Evolutionary conservation across 2,329 filamentous ascomycete species (phyloP).

Genomic region (Aspergillus caelatus): DNA sequence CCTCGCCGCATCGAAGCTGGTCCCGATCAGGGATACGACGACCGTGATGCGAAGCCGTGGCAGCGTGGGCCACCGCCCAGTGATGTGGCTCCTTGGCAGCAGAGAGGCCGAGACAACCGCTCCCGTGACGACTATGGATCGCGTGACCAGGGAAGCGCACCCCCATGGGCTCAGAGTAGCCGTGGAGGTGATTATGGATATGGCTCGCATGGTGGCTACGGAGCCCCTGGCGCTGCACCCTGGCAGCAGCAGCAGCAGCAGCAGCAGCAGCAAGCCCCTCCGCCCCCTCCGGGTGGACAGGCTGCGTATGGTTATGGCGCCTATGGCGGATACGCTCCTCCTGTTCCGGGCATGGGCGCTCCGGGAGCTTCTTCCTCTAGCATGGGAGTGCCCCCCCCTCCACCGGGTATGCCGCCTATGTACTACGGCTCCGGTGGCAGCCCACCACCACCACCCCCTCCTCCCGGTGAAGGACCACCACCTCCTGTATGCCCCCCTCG

Average conservation of each 20-base stretch:
- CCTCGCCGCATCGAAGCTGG: constrained; percentile 86
- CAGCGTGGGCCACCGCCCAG: constrained; percentile 76
- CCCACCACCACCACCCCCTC: constrained; percentile 40
- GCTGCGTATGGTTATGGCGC: constrained; percentile 60
- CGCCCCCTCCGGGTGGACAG: constrained; percentile 44
- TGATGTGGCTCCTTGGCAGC: constrained; percentile 79
- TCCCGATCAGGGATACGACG: constrained; percentile 58
- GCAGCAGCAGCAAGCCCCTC: constrained; percentile 61
- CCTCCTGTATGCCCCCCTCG: constrained; percentile 41
- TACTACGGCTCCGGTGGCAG: constrained; percentile 41
- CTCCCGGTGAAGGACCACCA: constrained; percentile 45
- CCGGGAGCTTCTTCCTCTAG: constrained; percentile 56
- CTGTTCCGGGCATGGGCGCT: constrained; percentile 52
- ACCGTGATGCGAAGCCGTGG: constrained; percentile 75
- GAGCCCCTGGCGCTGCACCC: constrained; percentile 55
- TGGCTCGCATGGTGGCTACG: constrained; percentile 39
- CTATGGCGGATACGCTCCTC: constrained; percentile 51
- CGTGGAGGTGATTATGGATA: constrained; percentile 50
- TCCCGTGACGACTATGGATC: constrained; percentile 50
- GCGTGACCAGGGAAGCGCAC: constrained; percentile 39
- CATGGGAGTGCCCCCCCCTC: constrained; percentile 44
- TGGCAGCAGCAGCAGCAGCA: constrained; percentile 60
- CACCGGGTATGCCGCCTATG: constrained; percentile 48
- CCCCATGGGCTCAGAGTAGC: constrained; percentile 41
- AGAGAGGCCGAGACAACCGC: constrained; percentile 58